phyloP scores from a whole-genome alignment of 192 early-diverging fungal genomes.

The Coemansia sp. region DNA sequence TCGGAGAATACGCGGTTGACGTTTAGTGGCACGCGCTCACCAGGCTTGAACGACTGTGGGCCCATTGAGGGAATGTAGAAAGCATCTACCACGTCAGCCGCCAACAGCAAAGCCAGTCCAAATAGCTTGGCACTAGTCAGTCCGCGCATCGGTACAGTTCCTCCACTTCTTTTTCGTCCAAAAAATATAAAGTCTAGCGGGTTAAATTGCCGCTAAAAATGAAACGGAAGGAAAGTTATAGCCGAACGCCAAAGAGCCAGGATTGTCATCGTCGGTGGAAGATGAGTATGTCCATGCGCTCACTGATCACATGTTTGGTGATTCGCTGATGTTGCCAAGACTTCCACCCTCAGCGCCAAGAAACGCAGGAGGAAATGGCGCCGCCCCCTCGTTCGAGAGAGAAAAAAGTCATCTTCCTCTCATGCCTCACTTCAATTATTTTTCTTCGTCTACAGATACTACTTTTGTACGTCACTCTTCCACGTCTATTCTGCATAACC shows the following conservation, averaged over 20 bases:
- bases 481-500: not conserved
- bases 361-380: not conserved
- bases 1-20: conserved; percentile 75
- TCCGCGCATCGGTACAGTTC: not conserved
- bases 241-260: not conserved
- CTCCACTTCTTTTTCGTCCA: not conserved
- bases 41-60: conserved; percentile 43
- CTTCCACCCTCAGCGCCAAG: not conserved
- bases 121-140: not conserved
- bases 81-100: conserved; percentile 10
- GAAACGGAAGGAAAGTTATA: not conserved
- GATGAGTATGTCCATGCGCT: not conserved
- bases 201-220: not conserved
- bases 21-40: conserved; percentile 62
- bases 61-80: conserved; percentile 57
- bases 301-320: not conserved
- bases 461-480: not conserved
- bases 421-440: not conserved
- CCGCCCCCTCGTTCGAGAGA: not conserved
- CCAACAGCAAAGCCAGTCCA: not conserved
- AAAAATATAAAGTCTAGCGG: not conserved
- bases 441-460: not conserved
- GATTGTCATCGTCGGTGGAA: not conserved
- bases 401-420: not conserved
- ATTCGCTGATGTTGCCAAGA: not conserved